Evolutionary conservation across 768 basidiomycete genomes (phyloP), one percentile per base, ranked within the genome.

Genomic region (Trametopsis cervina): DNA sequence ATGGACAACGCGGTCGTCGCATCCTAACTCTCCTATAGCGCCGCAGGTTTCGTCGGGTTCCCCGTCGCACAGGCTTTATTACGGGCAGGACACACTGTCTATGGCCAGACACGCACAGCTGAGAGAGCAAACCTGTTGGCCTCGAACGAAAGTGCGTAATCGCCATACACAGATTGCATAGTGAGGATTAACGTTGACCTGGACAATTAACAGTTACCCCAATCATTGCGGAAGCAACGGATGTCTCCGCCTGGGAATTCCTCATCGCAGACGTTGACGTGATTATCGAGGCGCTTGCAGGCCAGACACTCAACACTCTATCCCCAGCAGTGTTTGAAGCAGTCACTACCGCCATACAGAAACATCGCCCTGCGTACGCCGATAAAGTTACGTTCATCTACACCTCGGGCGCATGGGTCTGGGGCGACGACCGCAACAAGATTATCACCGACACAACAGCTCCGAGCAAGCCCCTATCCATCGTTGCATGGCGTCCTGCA

Each of bases 11-110:
- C 13, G 3, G 24, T 6, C 27, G 9, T 12, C 15, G 11, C 23
- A 29, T 17, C 35, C n/a, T 12, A 4, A 7, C 21, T 13, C 29
- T 18, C 18, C 15, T 41, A 13, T 44, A 74, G 73, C 27, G 70
- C 73, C 21, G 66, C 69, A 22, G 73, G 73, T 18, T 72, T 69
- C 58, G 67, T 75, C 36, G 74, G 73, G 0, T 50, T 67, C 4
- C 72, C 74, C 4, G 64, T 66, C 15, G 65, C 71, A 2, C 69
- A 72, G 47, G 75, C 75, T 0, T 65, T 75, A 26, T 61, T 66
- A 7, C 69, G 73, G 23, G 69, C 66, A 0, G 75, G 75, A 0
- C 72, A 76, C 45, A 63, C 66, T 18, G 75, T 75, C 1, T 74
- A 72, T 46, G 74, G 74, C 15, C 54, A 65, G 24, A 72, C 72